Base-by-base conservation (phyloP, 495 filamentous ascomycete species). In the Pseudomonodictys pantanalensis region DNA sequence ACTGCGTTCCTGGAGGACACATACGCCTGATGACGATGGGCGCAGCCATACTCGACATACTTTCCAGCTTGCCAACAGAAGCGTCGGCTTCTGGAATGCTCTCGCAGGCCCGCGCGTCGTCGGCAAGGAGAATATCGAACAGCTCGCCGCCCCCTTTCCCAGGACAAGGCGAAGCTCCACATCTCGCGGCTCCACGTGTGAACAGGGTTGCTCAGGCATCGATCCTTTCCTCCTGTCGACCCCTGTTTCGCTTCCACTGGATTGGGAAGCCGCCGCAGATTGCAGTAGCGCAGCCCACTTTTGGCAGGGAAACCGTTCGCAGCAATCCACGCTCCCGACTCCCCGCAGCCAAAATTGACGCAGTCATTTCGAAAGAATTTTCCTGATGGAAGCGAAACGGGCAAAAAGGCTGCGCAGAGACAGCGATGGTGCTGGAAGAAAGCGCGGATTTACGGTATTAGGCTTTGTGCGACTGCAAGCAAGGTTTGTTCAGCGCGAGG, bases 341-440 rank as follows among this genome's bases (percentile, higher is more conserved):
- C 49, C 49, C 58, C 58, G 58, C 51, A 48, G 58, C 51, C 58
- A 44, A 52, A 44, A 60, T 52, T 11, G 44, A 56, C 41, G 11
- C 39, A 12, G 52, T 24, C 44, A 56, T 43, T 32, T 45, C 47
- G 41, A 32, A 32, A 60, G n/a, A 39, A 23, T 33, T 38, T 41
- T 43, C 17, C 23, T 46, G 28, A 22, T 18, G 47, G 28, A 20
- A 48, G 20, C 32, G 12, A n/a, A 1, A 2, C 41, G 20, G 41
- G 29, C 38, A 20, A 35, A 23, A 30, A 38, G 12, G 28, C 22
- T 8, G 29, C 18, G 28, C 18, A 23, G 1, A 5, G 20, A 49
- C 55, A 18, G 22, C 44, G 30, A 45, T 12, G 46, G 26, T 12
- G 41, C 23, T 15, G 3, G 3, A 9, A 47, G 25, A 12, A 18